Conservation (phyloP, 257 asterid species). For the Salvia rosmarinus region DNA sequence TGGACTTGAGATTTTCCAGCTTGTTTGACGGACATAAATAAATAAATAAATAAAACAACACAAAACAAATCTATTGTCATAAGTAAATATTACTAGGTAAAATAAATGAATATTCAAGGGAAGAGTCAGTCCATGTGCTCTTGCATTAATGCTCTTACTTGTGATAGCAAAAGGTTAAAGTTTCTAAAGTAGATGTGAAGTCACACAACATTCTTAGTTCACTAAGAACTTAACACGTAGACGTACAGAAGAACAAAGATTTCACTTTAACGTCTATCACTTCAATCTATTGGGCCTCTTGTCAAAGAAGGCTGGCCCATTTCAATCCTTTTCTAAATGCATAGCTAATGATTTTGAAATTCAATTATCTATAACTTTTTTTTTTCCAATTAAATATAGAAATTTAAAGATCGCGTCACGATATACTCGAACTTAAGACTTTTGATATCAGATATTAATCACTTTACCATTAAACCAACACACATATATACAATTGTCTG, state of each 20-base stretch:
- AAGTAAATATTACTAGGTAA: no score
- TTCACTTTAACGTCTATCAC: constrained; percentile 13
- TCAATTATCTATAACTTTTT: no score
- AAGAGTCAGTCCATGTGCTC: neutral
- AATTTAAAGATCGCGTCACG: no score
- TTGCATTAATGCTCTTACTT: neutral
- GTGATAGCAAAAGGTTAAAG: neutral
- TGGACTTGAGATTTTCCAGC: no score
- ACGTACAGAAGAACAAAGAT: constrained; percentile 21
- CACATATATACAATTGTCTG: no score
- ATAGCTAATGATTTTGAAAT: neutral
- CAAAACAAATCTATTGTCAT: no score
- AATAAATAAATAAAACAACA: no score
- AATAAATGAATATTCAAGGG: neutral
- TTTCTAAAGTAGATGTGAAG: constrained; percentile 29
- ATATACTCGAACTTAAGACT: no score
- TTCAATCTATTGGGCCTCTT: constrained; percentile 24
- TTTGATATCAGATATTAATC: no score
- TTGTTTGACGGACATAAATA: no score
- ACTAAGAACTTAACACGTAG: constrained; percentile 17
- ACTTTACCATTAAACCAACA: no score
- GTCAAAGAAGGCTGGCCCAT: constrained; percentile 14
- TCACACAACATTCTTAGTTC: neutral
- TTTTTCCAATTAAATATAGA: no score
- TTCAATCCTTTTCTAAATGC: neutral